Percentiles rank a stretch among this genome's conserved stretches.
phyloP scores from a whole-genome alignment of 495 filamentous ascomycete genomes.

The Pseudoneurospora amorphoporcata region DNA sequence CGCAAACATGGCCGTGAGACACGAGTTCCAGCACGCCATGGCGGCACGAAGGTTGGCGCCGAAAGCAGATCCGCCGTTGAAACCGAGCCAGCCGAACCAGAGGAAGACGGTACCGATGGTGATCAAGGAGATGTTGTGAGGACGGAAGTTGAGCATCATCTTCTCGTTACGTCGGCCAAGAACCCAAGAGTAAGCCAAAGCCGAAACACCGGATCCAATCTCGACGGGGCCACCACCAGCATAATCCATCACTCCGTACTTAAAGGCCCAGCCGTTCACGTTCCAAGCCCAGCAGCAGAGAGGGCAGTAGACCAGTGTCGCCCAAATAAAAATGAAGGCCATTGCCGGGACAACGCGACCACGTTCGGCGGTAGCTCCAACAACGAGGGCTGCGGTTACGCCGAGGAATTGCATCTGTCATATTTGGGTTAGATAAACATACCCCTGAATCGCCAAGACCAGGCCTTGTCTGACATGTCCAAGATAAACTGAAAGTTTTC shows the following conservation, averaged over 20 bases:
- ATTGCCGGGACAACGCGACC: conserved; percentile 90
- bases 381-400: conserved; percentile 84
- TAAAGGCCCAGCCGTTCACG: conserved; percentile 82
- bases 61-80: conserved; percentile 96
- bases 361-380: conserved; percentile 87
- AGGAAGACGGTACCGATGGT: conserved; percentile 90
- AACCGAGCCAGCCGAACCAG: conserved; percentile 98
- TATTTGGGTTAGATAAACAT: conserved; percentile 2
- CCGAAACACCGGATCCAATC: conserved; percentile 86
- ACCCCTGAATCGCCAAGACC: background rate
- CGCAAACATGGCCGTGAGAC: conserved; percentile 80
- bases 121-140: conserved; percentile 97
- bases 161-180: conserved; percentile 95
- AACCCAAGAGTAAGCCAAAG: conserved; percentile 89
- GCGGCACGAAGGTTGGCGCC: conserved; percentile 90
- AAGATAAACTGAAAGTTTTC: background rate
- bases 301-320: conserved; percentile 93
- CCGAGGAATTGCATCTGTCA: conserved; percentile 88
- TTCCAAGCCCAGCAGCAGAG: conserved; percentile 96
- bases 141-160: conserved; percentile 96
- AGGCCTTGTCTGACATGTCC: background rate
- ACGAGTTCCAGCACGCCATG: conserved; percentile 97
- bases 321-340: conserved; percentile 95
- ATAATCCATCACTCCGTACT: conserved; percentile 91
- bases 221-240: conserved; percentile 97